phyloP scores from a whole-genome alignment of 148 eudicot genomes.

The Vaccinium corymbosum region DNA sequence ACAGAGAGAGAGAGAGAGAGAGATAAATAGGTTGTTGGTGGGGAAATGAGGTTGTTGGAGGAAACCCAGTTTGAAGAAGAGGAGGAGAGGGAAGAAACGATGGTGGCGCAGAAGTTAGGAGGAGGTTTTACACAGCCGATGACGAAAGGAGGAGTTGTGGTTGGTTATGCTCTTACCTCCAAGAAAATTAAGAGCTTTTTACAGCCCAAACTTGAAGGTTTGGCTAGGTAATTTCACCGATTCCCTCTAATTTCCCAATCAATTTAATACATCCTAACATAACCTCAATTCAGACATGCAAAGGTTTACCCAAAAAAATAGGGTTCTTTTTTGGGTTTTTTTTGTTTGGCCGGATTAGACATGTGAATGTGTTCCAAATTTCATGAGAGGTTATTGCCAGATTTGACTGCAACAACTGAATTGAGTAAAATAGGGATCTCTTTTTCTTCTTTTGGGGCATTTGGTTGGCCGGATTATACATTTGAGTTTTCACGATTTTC shows the following conservation, averaged over 20 bases:
- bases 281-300: no score
- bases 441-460: not conserved
- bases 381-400: not conserved
- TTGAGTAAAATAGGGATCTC: not conserved
- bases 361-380: not conserved
- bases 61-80: not conserved
- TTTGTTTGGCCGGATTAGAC: not conserved
- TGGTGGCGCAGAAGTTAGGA: conserved; percentile 15
- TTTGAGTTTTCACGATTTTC: not conserved
- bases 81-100: conserved; percentile 18
- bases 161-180: conserved; percentile 88
- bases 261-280: not conserved
- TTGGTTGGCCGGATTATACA: not conserved
- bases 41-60: conserved; percentile 10
- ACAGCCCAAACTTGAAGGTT: conserved; percentile 71
- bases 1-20: not conserved
- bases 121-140: conserved; percentile 30
- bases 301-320: not conserved
- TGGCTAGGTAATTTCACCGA: conserved; percentile 62
- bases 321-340: not conserved
- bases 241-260: not conserved
- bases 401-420: not conserved
- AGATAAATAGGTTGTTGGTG: not conserved
- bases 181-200: conserved; percentile 87
- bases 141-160: conserved; percentile 51